These are phyloP conservation scores for Limonomyces culmigenus DNA, from an alignment of 1,284 basidiomycete genomes.

Conservation along the genomic window DNA sequence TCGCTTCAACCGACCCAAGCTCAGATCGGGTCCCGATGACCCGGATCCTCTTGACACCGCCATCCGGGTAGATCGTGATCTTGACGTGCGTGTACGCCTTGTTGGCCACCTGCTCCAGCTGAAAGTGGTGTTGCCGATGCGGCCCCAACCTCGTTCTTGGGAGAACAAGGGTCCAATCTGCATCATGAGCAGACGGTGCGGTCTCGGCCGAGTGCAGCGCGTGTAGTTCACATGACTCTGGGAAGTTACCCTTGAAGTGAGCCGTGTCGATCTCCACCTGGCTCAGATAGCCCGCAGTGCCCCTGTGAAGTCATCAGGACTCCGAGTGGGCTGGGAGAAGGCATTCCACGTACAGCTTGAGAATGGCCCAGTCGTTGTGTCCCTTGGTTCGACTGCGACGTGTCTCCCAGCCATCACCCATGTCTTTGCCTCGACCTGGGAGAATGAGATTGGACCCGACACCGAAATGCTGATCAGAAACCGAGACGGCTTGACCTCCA, in stretches of 20 bases:
- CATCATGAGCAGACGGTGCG: constrained; percentile 23
- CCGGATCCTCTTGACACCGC: constrained; percentile 86
- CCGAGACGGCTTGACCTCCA: constrained; percentile 68
- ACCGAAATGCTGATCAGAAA: constrained; percentile 91
- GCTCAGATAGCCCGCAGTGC: constrained; percentile 52
- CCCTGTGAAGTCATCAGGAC: constrained; percentile 31
- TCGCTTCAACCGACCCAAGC: not conserved
- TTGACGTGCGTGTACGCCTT: constrained; percentile 69
- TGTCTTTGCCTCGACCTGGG: constrained; percentile 78
- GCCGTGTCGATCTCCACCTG: constrained; percentile 85
- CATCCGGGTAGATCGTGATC: constrained; percentile 87
- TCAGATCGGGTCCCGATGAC: constrained; percentile 47
- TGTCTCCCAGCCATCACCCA: constrained; percentile 99
- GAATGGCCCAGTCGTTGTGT: constrained; percentile 84
- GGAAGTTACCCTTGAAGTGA: constrained; percentile 95
- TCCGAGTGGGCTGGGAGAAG: constrained; percentile 2
- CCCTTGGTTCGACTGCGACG: constrained; percentile 68
- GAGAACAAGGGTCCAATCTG: constrained; percentile 62
- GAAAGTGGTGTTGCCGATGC: constrained; percentile 81
- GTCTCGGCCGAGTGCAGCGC: constrained; percentile 33
- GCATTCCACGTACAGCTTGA: constrained; percentile 55
- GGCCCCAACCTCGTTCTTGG: constrained; percentile 73
- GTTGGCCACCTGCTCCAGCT: constrained; percentile 46
- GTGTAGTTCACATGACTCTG: constrained; percentile 75
- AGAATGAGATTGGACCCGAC: constrained; percentile 82